Base-by-base conservation (phyloP, 768 basidiomycete genomes). In the Termitomyces sp. region DNA sequence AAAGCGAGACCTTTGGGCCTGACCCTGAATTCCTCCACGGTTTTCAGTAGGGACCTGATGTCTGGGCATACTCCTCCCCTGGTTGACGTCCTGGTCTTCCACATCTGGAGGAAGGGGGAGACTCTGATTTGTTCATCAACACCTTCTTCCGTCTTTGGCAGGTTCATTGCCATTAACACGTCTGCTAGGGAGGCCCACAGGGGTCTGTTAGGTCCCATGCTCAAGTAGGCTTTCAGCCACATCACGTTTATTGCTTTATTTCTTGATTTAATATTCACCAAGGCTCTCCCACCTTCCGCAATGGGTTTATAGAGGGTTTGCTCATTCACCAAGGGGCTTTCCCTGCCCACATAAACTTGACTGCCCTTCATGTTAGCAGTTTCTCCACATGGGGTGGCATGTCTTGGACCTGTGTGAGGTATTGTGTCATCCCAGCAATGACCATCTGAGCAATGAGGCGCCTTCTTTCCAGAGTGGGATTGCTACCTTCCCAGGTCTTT, bases 381-480 rank as follows among this genome's bases (percentile, higher is more conserved):
- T 0, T 48, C 17, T 20, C 61, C 43, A 0, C 5, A 1, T 3
- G 3, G 5, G 3, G 14, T 3, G 76, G 77, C 76, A 80, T 79
- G 0, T 73, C 75, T 63, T 80, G 76, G 0, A 75, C 76, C 54
- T 66, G 55, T 0, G 74, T 68, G 0, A 74, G 65, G 67, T 75
- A 80, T 57, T 78, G 77, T 0, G 77, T 76, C 47, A 68, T 68
- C 0, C 74, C 72, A 0, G 71, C 74, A 0, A 75, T 57, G 4
- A 63, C 64, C 66, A 74, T 71, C 29, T 69, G 65, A 0, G 68
- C 38, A 1, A 75, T 67, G 0, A 68, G 61, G 0, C 58, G 15
- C 48, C 67, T 38, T 0, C 75, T 75, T 43, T 73, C 68, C 31
- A 72, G 55, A 0, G 74, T 74, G 0, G 76, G 75, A 53, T 73